A percentile compares a stretch with the other conserved stretches of the same genome.
Evolutionary conservation across 2,329 filamentous ascomycete genomes (phyloP).

Genomic region (Thelonectria blattea): DNA sequence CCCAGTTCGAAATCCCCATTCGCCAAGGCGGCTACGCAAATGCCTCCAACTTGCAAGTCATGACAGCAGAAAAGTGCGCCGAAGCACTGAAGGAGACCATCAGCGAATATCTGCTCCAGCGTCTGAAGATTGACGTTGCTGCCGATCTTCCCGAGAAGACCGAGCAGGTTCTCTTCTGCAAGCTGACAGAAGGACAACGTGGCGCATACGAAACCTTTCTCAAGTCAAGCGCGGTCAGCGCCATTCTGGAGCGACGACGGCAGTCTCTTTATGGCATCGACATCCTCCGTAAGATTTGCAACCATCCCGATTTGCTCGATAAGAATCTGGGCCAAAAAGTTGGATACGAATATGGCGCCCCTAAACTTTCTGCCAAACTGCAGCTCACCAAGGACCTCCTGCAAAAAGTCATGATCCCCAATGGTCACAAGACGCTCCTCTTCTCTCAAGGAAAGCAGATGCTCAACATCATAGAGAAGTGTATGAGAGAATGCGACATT

Average conservation of each 20-base stretch:
- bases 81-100: conserved; percentile 94
- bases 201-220: conserved; percentile 83
- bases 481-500: conserved; percentile 73
- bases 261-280: conserved; percentile 91
- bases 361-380: conserved; percentile 90
- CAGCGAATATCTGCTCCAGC: conserved; percentile 88
- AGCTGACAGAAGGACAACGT: conserved; percentile 78
- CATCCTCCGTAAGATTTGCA: conserved; percentile 93
- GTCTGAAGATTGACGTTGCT: conserved; percentile 92
- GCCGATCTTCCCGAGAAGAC: conserved; percentile 94
- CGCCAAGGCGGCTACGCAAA: conserved; percentile 93
- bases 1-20: conserved; percentile 93
- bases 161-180: conserved; percentile 95
- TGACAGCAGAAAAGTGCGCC: conserved; percentile 93
- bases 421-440: conserved; percentile 89
- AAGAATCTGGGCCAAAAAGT: conserved; percentile 60
- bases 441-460: conserved; percentile 95
- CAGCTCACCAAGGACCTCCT: conserved; percentile 89
- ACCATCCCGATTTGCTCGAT: conserved; percentile 89
- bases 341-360: conserved; percentile 78
- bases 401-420: conserved; percentile 80
- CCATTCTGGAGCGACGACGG: conserved; percentile 75
- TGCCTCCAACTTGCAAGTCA: conserved; percentile 89
- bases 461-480: conserved; percentile 90
- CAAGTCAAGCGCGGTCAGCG: conserved; percentile 81